phyloP scores from a whole-genome alignment of 257 asterid genomes.

The Solanum megistacrolobum region DNA sequence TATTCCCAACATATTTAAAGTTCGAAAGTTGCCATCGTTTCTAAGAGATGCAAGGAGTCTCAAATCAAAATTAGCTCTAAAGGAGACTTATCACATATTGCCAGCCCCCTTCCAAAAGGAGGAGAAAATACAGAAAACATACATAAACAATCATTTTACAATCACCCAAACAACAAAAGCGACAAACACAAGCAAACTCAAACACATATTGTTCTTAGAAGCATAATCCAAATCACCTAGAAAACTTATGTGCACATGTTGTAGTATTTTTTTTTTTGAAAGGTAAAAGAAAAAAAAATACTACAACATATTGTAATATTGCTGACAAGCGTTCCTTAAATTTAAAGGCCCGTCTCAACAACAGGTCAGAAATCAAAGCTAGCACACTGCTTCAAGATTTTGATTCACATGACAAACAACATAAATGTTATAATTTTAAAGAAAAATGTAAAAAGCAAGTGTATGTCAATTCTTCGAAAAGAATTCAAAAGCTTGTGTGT shows the following conservation, averaged over 20 bases:
- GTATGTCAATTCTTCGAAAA: background rate
- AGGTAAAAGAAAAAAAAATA: background rate
- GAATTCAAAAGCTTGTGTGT: background rate
- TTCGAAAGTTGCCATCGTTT: background rate
- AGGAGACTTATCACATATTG: background rate
- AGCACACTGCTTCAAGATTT: background rate
- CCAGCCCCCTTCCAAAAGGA: background rate
- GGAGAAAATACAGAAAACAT: background rate
- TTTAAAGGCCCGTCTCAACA: background rate
- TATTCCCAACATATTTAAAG: background rate
- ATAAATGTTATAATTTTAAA: background rate
- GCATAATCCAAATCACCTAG: background rate
- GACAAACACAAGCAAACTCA: background rate
- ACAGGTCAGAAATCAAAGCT: background rate
- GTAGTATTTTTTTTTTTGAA: background rate
- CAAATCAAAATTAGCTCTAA: background rate
- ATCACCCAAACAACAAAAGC: background rate
- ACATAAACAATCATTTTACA: background rate
- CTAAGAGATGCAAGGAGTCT: background rate
- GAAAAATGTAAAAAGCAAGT: background rate
- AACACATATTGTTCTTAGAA: background rate
- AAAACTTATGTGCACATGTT: background rate
- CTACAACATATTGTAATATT: background rate
- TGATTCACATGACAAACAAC: background rate
- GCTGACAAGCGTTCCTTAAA: background rate